A percentile compares a stretch with the other conserved stretches of the same genome.
phyloP scores from a whole-genome alignment of 176 grass and related monocot genomes.

The Aegilops longissima region DNA sequence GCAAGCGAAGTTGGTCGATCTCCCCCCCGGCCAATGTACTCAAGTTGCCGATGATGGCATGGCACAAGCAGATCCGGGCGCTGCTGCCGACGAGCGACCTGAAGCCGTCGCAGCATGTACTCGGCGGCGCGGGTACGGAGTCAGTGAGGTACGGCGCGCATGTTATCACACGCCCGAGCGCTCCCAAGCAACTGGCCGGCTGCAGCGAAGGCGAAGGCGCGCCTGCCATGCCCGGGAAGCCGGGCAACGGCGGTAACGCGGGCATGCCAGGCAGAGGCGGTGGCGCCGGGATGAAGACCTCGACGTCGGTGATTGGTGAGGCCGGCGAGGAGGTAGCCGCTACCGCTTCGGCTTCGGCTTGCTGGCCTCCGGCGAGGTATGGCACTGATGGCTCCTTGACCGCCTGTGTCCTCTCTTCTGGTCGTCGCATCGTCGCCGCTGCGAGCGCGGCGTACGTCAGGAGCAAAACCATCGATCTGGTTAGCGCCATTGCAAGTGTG shows the following conservation, averaged over 20 bases:
- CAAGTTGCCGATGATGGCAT: conserved; percentile 35
- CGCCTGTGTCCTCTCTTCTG: not conserved
- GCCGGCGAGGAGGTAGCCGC: too few relatives aligned
- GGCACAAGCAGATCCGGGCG: conserved; percentile 38
- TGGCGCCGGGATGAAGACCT: too few relatives aligned
- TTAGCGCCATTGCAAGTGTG: not conserved
- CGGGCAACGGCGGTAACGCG: too few relatives aligned
- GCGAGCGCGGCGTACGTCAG: not conserved
- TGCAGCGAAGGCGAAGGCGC: not conserved
- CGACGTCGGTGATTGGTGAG: too few relatives aligned
- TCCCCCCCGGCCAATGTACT: not conserved
- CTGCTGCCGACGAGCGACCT: conserved; percentile 8
- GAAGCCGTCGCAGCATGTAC: conserved; percentile 22
- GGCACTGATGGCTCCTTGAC: not conserved
- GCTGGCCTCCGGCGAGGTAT: too few relatives aligned
- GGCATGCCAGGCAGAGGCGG: too few relatives aligned
- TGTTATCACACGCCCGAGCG: not conserved
- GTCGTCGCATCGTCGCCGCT: not conserved
- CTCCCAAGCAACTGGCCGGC: not conserved
- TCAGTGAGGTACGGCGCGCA: conserved; percentile 39
- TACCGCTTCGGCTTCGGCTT: too few relatives aligned
- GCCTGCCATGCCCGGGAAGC: too few relatives aligned
- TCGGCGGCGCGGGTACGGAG: not conserved
- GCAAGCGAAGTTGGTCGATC: conserved; percentile 4
- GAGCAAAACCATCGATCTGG: not conserved